A percentile compares a stretch with the other conserved stretches of the same genome.
phyloP scores from a whole-genome alignment of 2,329 filamentous ascomycete species.

The Sporothrix humicola region DNA sequence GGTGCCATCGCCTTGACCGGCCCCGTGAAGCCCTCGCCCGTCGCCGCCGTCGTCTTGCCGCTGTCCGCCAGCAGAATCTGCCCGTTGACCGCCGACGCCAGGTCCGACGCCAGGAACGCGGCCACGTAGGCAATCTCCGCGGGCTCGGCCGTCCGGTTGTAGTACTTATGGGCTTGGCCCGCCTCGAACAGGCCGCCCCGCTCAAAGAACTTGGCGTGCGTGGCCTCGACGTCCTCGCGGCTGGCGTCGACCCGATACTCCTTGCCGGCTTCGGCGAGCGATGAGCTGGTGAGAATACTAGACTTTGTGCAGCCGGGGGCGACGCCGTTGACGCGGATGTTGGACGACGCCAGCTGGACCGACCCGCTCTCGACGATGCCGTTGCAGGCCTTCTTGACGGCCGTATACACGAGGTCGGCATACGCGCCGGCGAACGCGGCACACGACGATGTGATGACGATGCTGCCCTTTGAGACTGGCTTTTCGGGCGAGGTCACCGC shows the following conservation, averaged over 20 bases:
- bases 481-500: neutral
- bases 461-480: neutral
- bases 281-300: neutral
- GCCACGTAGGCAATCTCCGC: neutral
- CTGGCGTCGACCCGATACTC: conserved; percentile 3
- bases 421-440: neutral
- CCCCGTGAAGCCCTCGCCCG: neutral
- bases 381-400: conserved; percentile 13
- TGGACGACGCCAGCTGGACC: neutral
- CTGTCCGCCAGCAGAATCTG: conserved; percentile 1
- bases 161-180: conserved; percentile 4
- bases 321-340: conserved; percentile 6
- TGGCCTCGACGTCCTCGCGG: conserved; percentile 1
- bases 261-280: neutral
- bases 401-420: neutral
- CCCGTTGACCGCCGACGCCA: neutral
- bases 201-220: neutral
- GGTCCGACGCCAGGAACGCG: neutral
- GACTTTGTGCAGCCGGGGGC: neutral
- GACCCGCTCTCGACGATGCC: conserved; percentile 5
- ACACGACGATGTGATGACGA: neutral
- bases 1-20: neutral
- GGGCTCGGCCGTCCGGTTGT: conserved; percentile 13
- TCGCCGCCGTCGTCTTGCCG: conserved; percentile 8
- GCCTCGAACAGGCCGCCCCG: neutral